Conservation (phyloP, 805 yeast genomes). For the Saturnispora saitoi region DNA sequence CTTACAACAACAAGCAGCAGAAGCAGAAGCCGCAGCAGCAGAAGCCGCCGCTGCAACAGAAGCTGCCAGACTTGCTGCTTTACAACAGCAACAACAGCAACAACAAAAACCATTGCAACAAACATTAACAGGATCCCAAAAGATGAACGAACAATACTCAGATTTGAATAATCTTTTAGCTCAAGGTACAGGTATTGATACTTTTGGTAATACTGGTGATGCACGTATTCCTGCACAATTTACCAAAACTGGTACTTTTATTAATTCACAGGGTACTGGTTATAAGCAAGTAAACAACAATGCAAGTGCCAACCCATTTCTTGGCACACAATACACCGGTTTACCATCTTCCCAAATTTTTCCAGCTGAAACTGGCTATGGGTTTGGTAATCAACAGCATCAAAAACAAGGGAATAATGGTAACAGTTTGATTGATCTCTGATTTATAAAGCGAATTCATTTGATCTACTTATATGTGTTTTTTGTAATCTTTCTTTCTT, state of each 20-base stretch:
- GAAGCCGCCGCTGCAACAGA: slow-evolving; percentile 20
- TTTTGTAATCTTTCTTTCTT: neutral
- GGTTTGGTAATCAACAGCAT: slow-evolving; percentile 72
- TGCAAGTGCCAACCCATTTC: slow-evolving; percentile 45
- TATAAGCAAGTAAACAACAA: slow-evolving; percentile 42
- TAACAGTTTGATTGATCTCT: slow-evolving; percentile 28
- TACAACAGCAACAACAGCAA: neutral
- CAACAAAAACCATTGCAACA: slow-evolving; percentile 33
- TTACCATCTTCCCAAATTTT: slow-evolving; percentile 37
- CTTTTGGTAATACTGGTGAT: slow-evolving; percentile 84
- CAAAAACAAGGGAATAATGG: slow-evolving; percentile 10
- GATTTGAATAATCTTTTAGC: slow-evolving; percentile 74
- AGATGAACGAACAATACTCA: slow-evolving; percentile 49
- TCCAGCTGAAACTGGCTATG: slow-evolving; percentile 87
- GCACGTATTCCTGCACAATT: slow-evolving; percentile 87
- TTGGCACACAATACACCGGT: slow-evolving; percentile 65
- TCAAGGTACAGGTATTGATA: slow-evolving; percentile 85
- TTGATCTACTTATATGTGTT: neutral
- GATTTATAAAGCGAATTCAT: neutral
- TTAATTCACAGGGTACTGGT: slow-evolving; percentile 87
- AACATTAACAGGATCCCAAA: slow-evolving; percentile 45
- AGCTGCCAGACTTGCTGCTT: slow-evolving; percentile 18
- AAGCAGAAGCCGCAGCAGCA: slow-evolving; percentile 11
- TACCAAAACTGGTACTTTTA: slow-evolving; percentile 70
- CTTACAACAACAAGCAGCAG: slow-evolving; percentile 8